Evolutionary conservation across 768 basidiomycete species (phyloP), one percentile per base, ranked within the genome.

Genomic region (Macrolepiota fuliginosa): DNA sequence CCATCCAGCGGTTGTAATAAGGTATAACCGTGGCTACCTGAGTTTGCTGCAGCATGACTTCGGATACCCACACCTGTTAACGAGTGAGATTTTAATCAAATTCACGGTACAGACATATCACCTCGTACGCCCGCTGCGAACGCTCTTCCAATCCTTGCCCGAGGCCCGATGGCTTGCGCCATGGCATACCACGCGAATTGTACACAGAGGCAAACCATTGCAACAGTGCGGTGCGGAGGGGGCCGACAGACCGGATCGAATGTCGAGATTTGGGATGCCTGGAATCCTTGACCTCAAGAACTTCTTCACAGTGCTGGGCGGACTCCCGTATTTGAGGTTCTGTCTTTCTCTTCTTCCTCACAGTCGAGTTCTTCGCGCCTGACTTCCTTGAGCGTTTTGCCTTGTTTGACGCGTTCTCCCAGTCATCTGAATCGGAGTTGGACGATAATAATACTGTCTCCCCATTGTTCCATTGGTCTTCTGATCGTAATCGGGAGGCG

Each of bases 31-130:
- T 94, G 4, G 75, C 81, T 36, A 97, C 95, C 72, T 96, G 94
- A 0, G 96, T 98, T 74, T 98, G 96, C 73, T 98, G 96, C 1
- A 96, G 80, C 96, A 97, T 97, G 61, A 97, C 88, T 75, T 98
- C 94, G 13, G 89, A 92, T 24, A 94, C 81, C 91, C 92, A 93
- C 25, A 94, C 90, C 91, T 91, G 66, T 15, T 29, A 25, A 56
- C 36, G 56, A 24, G 57, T 46, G 40, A 47, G 29, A 51, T 54
- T 54, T 11, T 17, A 54, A 35, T 19, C 6, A 22, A 27, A 32
- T 35, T 22, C 49, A n/a, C 29, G 50, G 42, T 47, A 47, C 50
- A n/a, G 40, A 59, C 53, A 35, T 56, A 47, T 58, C 68, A 94
- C 95, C 82, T 97, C 94, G 69, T 98, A 97, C 6, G 94, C 96